Percentiles rank a stretch among this genome's conserved stretches.
phyloP scores from a whole-genome alignment of 2,329 filamentous ascomycete species.

The Aureobasidium sp. region DNA sequence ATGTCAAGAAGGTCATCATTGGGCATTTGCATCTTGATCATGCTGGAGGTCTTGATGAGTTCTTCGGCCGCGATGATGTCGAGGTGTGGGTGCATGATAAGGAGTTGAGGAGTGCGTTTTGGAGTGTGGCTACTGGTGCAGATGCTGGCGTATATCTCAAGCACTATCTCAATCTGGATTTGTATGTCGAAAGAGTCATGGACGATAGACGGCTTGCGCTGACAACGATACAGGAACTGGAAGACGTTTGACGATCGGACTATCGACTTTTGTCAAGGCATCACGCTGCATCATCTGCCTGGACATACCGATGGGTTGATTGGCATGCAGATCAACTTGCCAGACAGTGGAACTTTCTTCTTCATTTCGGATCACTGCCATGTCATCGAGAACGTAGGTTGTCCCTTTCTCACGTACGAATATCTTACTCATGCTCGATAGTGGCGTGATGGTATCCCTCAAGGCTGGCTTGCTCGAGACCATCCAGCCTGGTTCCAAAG shows the following conservation, averaged over 20 bases:
- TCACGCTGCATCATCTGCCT: constrained; percentile 29
- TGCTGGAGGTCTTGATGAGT: constrained; percentile 27
- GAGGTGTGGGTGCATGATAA: constrained; percentile 29
- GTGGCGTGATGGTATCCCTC: constrained; percentile 29
- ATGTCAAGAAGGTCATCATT: constrained; percentile 30
- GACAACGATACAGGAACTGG: constrained; percentile 22
- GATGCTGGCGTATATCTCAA: constrained; percentile 28
- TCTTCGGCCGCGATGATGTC: constrained; percentile 26
- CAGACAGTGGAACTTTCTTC: constrained; percentile 25
- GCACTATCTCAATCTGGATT: constrained; percentile 27
- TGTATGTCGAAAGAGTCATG: constrained; percentile 17
- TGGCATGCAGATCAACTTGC: constrained; percentile 30
- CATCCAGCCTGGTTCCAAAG: constrained; percentile 29
- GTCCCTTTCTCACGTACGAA: not conserved
- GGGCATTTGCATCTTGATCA: constrained; percentile 30
- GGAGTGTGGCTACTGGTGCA: constrained; percentile 27
- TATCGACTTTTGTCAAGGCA: constrained; percentile 28
- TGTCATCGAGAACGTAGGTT: constrained; percentile 28
- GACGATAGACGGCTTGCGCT: not conserved
- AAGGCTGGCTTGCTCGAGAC: constrained; percentile 29
- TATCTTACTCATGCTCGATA: constrained; percentile 13
- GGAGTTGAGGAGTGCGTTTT: constrained; percentile 26
- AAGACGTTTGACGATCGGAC: constrained; percentile 29
- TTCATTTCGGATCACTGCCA: constrained; percentile 30
- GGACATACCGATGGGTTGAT: constrained; percentile 29